These are phyloP conservation scores for Alternaria novae-zelandiae DNA, from an alignment of 2,329 filamentous ascomycete genomes.

Conservation along the genomic window DNA sequence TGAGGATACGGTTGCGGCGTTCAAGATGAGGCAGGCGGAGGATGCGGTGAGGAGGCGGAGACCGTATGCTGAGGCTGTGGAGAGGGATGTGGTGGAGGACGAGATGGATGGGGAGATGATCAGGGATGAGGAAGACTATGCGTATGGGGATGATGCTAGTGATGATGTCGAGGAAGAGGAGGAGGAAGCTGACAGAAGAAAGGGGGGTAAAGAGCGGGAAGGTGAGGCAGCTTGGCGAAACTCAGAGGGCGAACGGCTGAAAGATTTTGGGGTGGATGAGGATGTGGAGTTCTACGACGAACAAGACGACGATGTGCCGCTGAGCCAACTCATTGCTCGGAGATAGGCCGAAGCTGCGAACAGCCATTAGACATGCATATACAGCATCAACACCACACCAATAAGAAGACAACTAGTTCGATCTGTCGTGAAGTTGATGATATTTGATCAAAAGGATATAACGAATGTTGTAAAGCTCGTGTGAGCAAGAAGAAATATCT, in stretches of 20 bases:
- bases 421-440: not conserved
- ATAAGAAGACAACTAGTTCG: not conserved
- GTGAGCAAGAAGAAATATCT: conserved; percentile 29
- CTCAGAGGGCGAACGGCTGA: conserved; percentile 73
- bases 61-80: conserved; percentile 52
- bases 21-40: conserved; percentile 60
- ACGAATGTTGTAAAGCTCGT: conserved; percentile 20
- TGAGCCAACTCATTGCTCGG: conserved; percentile 67
- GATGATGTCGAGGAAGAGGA: conserved; percentile 17
- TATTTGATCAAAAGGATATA: conserved; percentile 3
- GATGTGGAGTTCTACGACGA: conserved; percentile 71
- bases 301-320: conserved; percentile 71
- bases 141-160: conserved; percentile 31
- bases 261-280: conserved; percentile 82
- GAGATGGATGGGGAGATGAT: not conserved
- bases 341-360: conserved; percentile 17
- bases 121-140: conserved; percentile 23
- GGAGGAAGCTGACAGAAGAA: no score
- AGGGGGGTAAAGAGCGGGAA: conserved; percentile 44
- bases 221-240: conserved; percentile 73
- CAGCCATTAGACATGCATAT: not conserved
- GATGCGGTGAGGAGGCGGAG: conserved; percentile 55
- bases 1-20: conserved; percentile 58
- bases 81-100: conserved; percentile 22
- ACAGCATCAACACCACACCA: not conserved